Conservation (phyloP, 495 filamentous ascomycete species). For the Xylaria venustula region DNA sequence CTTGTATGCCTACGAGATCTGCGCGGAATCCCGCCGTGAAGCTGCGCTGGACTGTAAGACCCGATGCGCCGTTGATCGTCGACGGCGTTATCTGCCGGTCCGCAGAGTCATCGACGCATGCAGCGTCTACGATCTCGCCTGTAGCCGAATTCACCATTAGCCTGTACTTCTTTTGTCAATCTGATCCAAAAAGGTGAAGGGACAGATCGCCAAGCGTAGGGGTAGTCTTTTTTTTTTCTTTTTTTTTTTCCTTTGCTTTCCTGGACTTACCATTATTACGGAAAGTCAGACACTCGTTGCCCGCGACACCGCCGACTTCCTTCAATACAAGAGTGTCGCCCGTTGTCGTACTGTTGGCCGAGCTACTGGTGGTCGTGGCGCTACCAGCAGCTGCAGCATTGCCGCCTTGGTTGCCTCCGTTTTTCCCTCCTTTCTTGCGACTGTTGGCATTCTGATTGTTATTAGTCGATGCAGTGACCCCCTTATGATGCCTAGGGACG, state of each 20-base stretch:
- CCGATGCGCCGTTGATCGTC: conserved; percentile 20
- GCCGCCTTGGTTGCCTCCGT: neutral
- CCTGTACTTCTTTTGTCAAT: no score
- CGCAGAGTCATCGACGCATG: conserved; percentile 28
- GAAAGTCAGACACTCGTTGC: conserved; percentile 34
- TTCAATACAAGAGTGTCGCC: conserved; percentile 27
- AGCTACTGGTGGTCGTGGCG: neutral
- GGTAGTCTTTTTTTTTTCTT: conserved; percentile 5
- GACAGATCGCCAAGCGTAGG: no score
- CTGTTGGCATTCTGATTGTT: neutral
- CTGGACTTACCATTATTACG: conserved; percentile 29
- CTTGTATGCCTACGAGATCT: conserved; percentile 27
- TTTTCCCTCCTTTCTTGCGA: no score
- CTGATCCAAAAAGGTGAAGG: no score
- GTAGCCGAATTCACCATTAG: no score
- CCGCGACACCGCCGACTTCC: conserved; percentile 30
- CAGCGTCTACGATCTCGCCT: conserved; percentile 35
- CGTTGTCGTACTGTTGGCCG: neutral
- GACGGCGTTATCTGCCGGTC: conserved; percentile 35
- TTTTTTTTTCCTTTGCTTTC: neutral
- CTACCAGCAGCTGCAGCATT: neutral
- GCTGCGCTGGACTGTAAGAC: conserved; percentile 26
- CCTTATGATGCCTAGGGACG: neutral
- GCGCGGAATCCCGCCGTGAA: conserved; percentile 26
- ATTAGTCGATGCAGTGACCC: neutral